Evolutionary conservation across 108 stramenopile genomes (phyloP).

Genomic region (Pinguiococcus pyrenoidosus): DNA sequence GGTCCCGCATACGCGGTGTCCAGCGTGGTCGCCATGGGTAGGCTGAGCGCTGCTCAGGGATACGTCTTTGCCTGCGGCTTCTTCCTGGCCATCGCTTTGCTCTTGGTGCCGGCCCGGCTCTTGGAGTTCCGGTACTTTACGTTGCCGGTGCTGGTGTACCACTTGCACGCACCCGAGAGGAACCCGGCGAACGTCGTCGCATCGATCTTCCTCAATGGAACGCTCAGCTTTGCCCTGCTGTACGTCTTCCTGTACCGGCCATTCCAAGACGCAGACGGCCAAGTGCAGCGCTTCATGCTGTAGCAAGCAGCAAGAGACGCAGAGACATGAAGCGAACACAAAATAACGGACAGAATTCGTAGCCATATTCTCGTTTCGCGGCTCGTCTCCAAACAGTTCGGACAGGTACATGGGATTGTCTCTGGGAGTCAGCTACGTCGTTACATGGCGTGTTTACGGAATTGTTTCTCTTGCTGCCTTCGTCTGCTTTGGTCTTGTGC

Average conservation of each 20-base stretch:
- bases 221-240: background rate
- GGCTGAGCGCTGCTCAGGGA: background rate
- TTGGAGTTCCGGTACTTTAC: conserved; percentile 15
- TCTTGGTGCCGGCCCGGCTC: conserved; percentile 15
- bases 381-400: no score
- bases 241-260: conserved; percentile 8
- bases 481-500: no score
- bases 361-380: no score
- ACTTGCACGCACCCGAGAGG: conserved; percentile 5
- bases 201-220: background rate
- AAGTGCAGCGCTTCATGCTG: conserved; percentile 16
- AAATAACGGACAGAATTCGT: no score
- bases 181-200: background rate
- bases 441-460: no score
- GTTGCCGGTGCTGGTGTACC: conserved; percentile 8
- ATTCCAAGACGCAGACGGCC: conserved; percentile 7
- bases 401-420: no score
- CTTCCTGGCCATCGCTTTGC: conserved; percentile 6
- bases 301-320: no score
- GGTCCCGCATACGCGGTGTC: conserved; percentile 7
- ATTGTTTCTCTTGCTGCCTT: no score
- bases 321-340: no score
- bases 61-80: conserved; percentile 6
- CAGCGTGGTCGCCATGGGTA: conserved; percentile 3
- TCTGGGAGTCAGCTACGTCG: no score